Base-by-base conservation (phyloP, 2,329 filamentous ascomycete genomes). In the Hymenoscyphus occultus region DNA sequence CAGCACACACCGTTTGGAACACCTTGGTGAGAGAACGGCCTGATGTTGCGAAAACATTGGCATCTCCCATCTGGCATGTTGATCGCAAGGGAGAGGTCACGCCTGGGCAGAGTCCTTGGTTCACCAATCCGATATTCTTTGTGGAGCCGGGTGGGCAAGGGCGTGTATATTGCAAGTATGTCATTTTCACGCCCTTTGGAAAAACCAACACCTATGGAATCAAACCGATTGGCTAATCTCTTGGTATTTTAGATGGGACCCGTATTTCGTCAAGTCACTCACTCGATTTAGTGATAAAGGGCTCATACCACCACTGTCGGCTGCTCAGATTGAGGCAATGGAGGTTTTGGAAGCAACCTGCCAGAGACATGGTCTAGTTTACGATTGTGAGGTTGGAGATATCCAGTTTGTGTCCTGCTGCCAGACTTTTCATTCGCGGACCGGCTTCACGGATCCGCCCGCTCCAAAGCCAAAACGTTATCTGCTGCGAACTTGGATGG, bases 361-460 rank as follows among this genome's bases (percentile, higher is more conserved):
- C 54, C 54, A 28, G 54, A 2, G 28, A 32, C n/a, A 57, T 31
- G 54, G 54, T 14, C 54, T 57, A 6, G 28, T 57, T 28, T 57
- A 57, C n/a, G 54, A 57, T 57, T 57, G 54, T 57, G 54, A 57
- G 28, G 13, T 57, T 57, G 54, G 54, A 2, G 54, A 57, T 32
- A 57, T 57, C 5, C 54, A 57, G 54, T 57, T 57, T 32, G 54
- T 57, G n/a, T 57, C 54, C 13, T 57, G 54, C 54, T 57, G 54
- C 54, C 54, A 57, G 54, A 57, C 54, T 14, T 31, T 57, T 14
- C 54, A 57, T 31, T 57, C 54, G 16, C 54, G 54, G 14, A 57
- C 54, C 28, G 54, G 54, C 54, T 57, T 57, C 54, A 57, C 54
- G 16, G 54, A 57, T 14, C n/a, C 54, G 5, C 54, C 28, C 6